A percentile compares a stretch with the other conserved stretches of the same genome.
Conservation (phyloP, 768 basidiomycete genomes). For the Tremella yokohamensis region DNA sequence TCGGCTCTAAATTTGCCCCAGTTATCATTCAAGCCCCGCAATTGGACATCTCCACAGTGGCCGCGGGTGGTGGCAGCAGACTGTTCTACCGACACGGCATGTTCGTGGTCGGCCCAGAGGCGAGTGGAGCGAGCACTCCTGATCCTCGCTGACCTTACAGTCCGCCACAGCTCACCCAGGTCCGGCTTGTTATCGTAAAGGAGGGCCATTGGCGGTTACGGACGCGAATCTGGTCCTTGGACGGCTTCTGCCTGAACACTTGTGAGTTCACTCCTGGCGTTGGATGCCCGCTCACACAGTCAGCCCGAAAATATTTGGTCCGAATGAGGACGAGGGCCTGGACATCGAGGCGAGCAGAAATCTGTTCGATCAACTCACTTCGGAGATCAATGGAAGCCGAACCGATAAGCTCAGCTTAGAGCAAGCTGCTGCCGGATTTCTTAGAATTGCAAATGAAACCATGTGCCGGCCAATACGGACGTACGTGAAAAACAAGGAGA, state of each 20-base stretch:
- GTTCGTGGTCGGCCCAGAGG: conserved; percentile 81
- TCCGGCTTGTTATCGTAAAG: conserved; percentile 66
- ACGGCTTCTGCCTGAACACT: conserved; percentile 64
- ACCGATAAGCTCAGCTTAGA: conserved; percentile 62
- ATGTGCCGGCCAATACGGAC: conserved; percentile 91
- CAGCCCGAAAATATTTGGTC: conserved; percentile 83
- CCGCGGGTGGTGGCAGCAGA: conserved; percentile 85
- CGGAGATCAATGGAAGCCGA: conserved; percentile 66
- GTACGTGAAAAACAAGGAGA: too few species aligned
- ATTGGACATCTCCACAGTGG: conserved; percentile 47
- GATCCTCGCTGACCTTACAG: conserved; percentile 44
- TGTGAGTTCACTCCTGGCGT: conserved; percentile 53
- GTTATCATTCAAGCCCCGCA: conserved; percentile 41
- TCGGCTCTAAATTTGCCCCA: conserved; percentile 51
- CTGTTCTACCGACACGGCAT: conserved; percentile 84
- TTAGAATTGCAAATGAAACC: conserved; percentile 94
- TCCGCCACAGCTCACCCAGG: conserved; percentile 93
- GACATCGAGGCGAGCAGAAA: conserved; percentile 67
- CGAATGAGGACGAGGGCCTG: conserved; percentile 76
- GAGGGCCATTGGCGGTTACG: conserved; percentile 64
- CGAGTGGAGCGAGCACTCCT: neutral
- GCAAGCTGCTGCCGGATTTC: conserved; percentile 88
- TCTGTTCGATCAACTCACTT: conserved; percentile 66
- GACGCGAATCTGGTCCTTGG: conserved; percentile 45
- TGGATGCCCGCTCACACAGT: neutral